phyloP scores from a whole-genome alignment of 1,284 basidiomycete genomes.

The Cryptococcus jaspeensis region DNA sequence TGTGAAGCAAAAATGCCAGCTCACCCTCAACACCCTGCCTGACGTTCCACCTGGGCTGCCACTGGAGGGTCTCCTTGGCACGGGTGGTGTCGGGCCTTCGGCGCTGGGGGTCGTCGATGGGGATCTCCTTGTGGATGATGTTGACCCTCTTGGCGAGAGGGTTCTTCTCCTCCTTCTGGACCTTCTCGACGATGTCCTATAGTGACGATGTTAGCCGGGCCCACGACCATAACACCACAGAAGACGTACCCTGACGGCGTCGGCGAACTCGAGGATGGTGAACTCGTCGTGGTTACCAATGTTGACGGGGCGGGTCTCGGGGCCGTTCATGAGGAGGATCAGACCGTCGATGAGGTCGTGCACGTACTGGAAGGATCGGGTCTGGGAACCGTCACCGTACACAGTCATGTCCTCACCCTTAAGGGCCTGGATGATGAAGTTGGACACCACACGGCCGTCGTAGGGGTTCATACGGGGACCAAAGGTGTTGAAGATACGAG shows the following conservation, averaged over 20 bases:
- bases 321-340: conserved; percentile 88
- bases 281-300: conserved; percentile 93
- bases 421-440: conserved; percentile 96
- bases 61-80: conserved; percentile 78
- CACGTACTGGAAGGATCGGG: conserved; percentile 90
- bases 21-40: conserved; percentile 41
- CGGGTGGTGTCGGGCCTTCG: conserved; percentile 87
- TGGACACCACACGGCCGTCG: conserved; percentile 95
- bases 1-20: background rate
- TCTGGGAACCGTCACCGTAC: conserved; percentile 94
- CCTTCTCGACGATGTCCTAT: conserved; percentile 77
- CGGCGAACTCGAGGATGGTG: conserved; percentile 84
- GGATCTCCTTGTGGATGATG: conserved; percentile 80
- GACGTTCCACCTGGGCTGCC: conserved; percentile 79
- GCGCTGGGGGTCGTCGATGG: conserved; percentile 91
- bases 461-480: conserved; percentile 76
- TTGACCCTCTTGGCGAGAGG: conserved; percentile 60
- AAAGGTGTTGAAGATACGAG: conserved; percentile 83
- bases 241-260: conserved; percentile 63
- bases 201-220: background rate
- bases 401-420: conserved; percentile 94
- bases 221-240: background rate
- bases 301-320: conserved; percentile 89
- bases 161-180: conserved; percentile 76
- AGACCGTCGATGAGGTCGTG: conserved; percentile 61